Conservation (phyloP, 805 yeast species). For the Yarrowia keelungensis region DNA sequence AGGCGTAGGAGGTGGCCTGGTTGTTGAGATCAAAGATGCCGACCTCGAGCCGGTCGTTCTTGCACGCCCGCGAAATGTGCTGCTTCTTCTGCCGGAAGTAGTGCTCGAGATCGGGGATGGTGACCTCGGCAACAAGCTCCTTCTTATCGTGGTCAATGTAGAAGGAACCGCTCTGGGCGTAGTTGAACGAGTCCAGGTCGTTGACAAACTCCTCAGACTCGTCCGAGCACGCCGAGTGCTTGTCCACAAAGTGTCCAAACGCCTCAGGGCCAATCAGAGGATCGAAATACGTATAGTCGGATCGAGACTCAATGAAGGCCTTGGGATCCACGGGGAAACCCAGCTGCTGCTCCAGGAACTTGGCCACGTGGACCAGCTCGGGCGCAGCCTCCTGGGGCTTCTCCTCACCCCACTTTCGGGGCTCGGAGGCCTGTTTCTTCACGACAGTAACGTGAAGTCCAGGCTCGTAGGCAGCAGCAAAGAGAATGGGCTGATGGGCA, state of each 20-base stretch:
- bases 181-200: constrained; percentile 13
- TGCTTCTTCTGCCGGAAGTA: constrained; percentile 15
- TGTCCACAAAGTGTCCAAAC: constrained; percentile 25
- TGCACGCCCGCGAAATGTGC: constrained; percentile 25
- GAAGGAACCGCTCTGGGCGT: constrained; percentile 7
- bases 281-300: constrained; percentile 22
- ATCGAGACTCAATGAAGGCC: constrained; percentile 23
- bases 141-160: constrained; percentile 32
- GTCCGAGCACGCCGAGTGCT: constrained; percentile 20
- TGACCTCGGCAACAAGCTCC: constrained; percentile 33
- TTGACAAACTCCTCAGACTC: constrained; percentile 22
- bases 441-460: constrained; percentile 30
- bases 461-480: constrained; percentile 23
- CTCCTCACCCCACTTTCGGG: constrained; percentile 34
- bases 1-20: constrained; percentile 14
- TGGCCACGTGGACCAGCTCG: constrained; percentile 15
- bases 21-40: constrained; percentile 28
- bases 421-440: constrained; percentile 17
- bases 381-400: background rate
- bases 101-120: constrained; percentile 2
- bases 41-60: constrained; percentile 29
- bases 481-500: constrained; percentile 8
- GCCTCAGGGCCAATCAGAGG: constrained; percentile 8
- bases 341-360: constrained; percentile 17
- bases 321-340: constrained; percentile 6